phyloP scores from a whole-genome alignment of 1,284 basidiomycete species.

The Pseudozyma flocculosa region DNA sequence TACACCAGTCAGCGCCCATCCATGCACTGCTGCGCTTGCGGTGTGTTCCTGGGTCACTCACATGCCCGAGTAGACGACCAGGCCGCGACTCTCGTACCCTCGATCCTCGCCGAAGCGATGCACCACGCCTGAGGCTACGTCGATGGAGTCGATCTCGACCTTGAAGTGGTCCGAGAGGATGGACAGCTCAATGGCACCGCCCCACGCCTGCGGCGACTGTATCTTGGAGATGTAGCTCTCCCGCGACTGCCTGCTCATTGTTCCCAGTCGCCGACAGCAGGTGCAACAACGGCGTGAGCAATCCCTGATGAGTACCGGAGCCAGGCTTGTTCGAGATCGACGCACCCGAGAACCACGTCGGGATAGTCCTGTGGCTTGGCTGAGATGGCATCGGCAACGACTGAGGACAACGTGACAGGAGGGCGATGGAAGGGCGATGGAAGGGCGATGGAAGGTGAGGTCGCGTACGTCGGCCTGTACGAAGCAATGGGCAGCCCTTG shows the following conservation, averaged over 20 bases:
- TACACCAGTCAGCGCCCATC: no score
- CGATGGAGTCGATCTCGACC: slow-evolving; percentile 31
- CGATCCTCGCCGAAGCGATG: slow-evolving; percentile 39
- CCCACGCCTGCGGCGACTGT: slow-evolving; percentile 21
- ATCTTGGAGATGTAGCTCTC: slow-evolving; percentile 27
- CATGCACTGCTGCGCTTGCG: no score
- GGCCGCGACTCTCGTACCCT: slow-evolving; percentile 15
- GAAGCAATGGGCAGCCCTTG: no score
- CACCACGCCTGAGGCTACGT: slow-evolving; percentile 27
- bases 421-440: background rate
- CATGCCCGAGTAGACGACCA: slow-evolving; percentile 41
- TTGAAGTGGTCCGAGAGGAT: slow-evolving; percentile 28
- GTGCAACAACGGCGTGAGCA: no score
- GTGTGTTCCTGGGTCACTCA: no score
- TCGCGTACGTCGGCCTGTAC: no score
- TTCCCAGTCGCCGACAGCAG: no score
- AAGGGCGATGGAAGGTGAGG: background rate
- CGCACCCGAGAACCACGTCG: slow-evolving; percentile 36
- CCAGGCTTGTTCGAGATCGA: no score
- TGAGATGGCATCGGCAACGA: slow-evolving; percentile 23
- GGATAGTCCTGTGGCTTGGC: slow-evolving; percentile 19
- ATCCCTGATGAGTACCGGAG: no score
- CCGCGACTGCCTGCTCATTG: slow-evolving; percentile 4
- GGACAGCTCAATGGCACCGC: slow-evolving; percentile 42
- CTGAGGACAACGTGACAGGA: background rate